phyloP scores from a whole-genome alignment of 2,329 filamentous ascomycete genomes.

The Ophiostoma himal-ulmi region DNA sequence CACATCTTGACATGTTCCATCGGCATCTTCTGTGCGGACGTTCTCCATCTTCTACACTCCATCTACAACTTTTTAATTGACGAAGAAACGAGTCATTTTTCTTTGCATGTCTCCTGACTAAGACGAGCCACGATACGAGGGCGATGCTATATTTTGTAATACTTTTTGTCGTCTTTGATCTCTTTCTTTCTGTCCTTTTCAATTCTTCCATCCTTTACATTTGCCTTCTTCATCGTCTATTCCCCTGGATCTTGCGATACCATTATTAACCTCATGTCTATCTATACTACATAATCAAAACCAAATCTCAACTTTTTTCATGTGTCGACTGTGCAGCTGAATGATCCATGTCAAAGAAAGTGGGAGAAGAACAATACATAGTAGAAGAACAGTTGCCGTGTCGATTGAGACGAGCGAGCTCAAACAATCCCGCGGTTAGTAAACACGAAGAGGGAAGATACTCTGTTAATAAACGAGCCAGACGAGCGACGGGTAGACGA shows the following conservation, averaged over 20 bases:
- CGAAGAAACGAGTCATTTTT: constrained; percentile 13
- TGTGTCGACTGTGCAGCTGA: background rate
- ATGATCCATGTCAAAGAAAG: background rate
- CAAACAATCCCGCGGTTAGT: background rate
- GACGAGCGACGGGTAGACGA: background rate
- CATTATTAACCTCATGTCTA: background rate
- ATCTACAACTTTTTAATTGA: constrained; percentile 15
- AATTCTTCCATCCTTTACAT: background rate
- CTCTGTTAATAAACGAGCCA: background rate
- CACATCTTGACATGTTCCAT: background rate
- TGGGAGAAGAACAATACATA: background rate
- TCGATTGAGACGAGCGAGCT: constrained; percentile 1
- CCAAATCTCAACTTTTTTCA: background rate
- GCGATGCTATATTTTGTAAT: constrained; percentile 2
- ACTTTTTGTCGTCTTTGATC: background rate
- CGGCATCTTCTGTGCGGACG: background rate
- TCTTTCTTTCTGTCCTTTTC: background rate
- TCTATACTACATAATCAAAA: background rate
- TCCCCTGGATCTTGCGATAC: background rate
- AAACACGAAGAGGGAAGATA: background rate
- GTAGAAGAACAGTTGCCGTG: background rate
- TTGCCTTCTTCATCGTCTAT: background rate
- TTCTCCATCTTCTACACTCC: background rate
- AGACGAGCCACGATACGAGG: background rate
- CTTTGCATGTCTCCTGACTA: background rate